A percentile compares a stretch with the other conserved stretches of the same genome.
Conservation (phyloP, 2,329 filamentous ascomycete species). For the Claviceps sorghi region DNA sequence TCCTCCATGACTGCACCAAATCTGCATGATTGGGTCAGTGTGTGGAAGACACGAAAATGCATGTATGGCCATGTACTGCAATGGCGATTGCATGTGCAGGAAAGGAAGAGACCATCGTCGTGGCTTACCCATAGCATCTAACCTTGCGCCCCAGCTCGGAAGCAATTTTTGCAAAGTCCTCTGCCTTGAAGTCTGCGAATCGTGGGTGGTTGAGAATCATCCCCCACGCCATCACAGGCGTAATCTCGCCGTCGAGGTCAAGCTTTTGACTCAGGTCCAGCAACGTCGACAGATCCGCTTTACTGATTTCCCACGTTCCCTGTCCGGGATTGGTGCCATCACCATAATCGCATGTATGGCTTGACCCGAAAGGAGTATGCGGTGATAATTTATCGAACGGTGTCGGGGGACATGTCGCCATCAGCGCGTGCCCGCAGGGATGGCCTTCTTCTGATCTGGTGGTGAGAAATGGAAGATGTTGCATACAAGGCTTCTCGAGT, state of each 20-base stretch:
- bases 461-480: slow-evolving; percentile 70
- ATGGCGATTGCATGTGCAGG: neutral
- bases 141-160: slow-evolving; percentile 67
- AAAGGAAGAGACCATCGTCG: neutral
- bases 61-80: neutral
- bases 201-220: slow-evolving; percentile 61
- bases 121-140: slow-evolving; percentile 74
- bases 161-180: slow-evolving; percentile 58
- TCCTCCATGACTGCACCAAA: slow-evolving; percentile 52
- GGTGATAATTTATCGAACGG: slow-evolving; percentile 34
- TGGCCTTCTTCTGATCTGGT: slow-evolving; percentile 45
- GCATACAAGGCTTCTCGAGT: slow-evolving; percentile 86
- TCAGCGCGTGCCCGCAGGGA: slow-evolving; percentile 77
- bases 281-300: slow-evolving; percentile 63
- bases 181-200: slow-evolving; percentile 46
- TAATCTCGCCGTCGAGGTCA: slow-evolving; percentile 78
- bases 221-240: slow-evolving; percentile 89
- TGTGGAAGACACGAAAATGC: neutral
- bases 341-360: slow-evolving; percentile 21
- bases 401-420: slow-evolving; percentile 78
- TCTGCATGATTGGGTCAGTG: slow-evolving; percentile 18
- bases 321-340: slow-evolving; percentile 30
- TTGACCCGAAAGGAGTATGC: slow-evolving; percentile 38
- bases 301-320: slow-evolving; percentile 67
- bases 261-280: slow-evolving; percentile 72